Percentiles rank a stretch among this genome's conserved stretches.
Conservation (phyloP, 345 rosid species). For the Tarenaya hassleriana region DNA sequence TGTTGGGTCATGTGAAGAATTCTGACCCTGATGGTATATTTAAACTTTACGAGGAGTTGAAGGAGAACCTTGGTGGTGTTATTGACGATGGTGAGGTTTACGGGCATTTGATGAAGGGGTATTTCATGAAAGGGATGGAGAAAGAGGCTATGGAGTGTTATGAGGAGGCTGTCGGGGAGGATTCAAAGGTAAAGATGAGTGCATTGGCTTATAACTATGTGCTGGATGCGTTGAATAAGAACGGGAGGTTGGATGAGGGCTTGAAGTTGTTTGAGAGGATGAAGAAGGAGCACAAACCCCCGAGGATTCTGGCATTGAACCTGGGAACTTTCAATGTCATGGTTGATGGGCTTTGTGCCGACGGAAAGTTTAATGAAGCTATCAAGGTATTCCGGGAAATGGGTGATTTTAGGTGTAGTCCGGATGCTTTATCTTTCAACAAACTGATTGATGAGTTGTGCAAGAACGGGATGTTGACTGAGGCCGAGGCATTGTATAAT, state of each 20-base stretch:
- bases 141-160: conserved; percentile 78
- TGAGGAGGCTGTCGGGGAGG: conserved; percentile 43
- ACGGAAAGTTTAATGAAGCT: conserved; percentile 60
- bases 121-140: conserved; percentile 67
- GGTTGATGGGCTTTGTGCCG: conserved; percentile 65
- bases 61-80: conserved; percentile 63
- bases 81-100: conserved; percentile 74
- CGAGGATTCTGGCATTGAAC: conserved; percentile 52
- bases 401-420: conserved; percentile 57
- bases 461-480: conserved; percentile 50
- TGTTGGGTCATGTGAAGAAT: conserved; percentile 52
- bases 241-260: conserved; percentile 68
- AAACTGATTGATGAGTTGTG: conserved; percentile 79
- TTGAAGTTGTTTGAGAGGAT: conserved; percentile 63
- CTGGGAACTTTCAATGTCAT: conserved; percentile 86
- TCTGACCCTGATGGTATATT: conserved; percentile 55
- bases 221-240: conserved; percentile 67
- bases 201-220: conserved; percentile 62
- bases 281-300: conserved; percentile 61
- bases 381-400: conserved; percentile 60
- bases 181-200: conserved; percentile 57
- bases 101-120: conserved; percentile 74
- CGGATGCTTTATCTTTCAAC: conserved; percentile 62
- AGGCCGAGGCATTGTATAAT: conserved; percentile 62
- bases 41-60: conserved; percentile 62